phyloP scores from a whole-genome alignment of 2,329 filamentous ascomycete species.

The Fusarium protoensiforme region DNA sequence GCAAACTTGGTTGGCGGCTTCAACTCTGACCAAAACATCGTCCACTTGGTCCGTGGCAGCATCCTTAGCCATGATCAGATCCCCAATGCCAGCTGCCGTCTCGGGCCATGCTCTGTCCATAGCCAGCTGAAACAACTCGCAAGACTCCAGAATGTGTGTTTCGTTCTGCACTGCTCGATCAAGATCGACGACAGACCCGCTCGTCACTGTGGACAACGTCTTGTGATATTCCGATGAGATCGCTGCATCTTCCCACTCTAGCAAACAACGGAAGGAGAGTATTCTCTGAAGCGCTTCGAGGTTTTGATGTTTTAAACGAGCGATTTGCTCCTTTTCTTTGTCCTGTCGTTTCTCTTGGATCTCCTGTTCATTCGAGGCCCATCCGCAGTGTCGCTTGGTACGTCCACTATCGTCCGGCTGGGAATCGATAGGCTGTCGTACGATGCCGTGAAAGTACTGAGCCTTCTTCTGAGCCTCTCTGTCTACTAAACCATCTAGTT shows the following conservation, averaged over 20 bases:
- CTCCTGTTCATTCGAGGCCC: no score
- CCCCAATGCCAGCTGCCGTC: not conserved
- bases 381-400: no score
- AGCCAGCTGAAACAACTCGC: not conserved
- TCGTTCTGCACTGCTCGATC: not conserved
- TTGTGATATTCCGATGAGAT: not conserved
- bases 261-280: no score
- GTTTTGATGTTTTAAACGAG: no score
- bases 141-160: not conserved
- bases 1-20: not conserved
- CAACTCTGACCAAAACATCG: fast-evolving
- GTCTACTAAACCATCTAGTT: not conserved
- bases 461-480: no score
- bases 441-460: no score
- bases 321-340: no score
- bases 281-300: no score
- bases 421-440: no score
- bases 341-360: no score
- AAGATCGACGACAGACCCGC: not conserved
- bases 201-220: not conserved
- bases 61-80: not conserved
- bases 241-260: no score
- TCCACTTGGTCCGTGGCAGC: not conserved
- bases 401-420: no score
- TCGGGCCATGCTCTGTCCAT: not conserved